These are phyloP conservation scores for Nasturtium officinale DNA, from an alignment of 345 rosid genomes.

Conservation along the genomic window DNA sequence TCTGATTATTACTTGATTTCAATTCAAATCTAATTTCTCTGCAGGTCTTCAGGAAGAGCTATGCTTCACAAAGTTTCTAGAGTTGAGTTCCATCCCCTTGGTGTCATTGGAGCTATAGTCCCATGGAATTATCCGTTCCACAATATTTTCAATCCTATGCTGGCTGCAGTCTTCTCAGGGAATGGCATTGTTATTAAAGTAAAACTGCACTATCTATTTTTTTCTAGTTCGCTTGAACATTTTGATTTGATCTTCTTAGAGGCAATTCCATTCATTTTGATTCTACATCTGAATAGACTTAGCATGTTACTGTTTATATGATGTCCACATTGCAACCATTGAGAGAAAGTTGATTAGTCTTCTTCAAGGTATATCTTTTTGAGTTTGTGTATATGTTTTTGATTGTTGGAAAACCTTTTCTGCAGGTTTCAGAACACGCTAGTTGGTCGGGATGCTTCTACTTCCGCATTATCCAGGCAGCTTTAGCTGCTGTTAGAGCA, in stretches of 20 bases:
- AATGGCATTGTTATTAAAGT: constrained; percentile 94
- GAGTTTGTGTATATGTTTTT: constrained; percentile 29
- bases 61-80: constrained; percentile 88
- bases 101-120: constrained; percentile 95
- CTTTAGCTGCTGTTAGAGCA: constrained; percentile 95
- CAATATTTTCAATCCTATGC: constrained; percentile 95
- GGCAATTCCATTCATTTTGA: constrained; percentile 5
- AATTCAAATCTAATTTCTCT: constrained; percentile 8
- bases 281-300: constrained; percentile 19
- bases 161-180: constrained; percentile 96
- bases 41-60: constrained; percentile 93
- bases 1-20: background rate
- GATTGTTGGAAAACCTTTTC: constrained; percentile 20
- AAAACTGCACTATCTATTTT: constrained; percentile 14
- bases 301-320: constrained; percentile 18
- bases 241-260: background rate
- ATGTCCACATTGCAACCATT: constrained; percentile 16
- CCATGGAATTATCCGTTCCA: constrained; percentile 99
- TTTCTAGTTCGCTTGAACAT: background rate
- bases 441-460: constrained; percentile 97
- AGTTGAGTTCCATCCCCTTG: constrained; percentile 95
- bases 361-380: constrained; percentile 2
- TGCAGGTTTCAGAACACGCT: constrained; percentile 90
- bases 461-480: constrained; percentile 89
- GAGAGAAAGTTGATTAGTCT: constrained; percentile 11